Base-by-base conservation (phyloP, 176 grass and related monocot genomes). In the Phragmites australis region DNA sequence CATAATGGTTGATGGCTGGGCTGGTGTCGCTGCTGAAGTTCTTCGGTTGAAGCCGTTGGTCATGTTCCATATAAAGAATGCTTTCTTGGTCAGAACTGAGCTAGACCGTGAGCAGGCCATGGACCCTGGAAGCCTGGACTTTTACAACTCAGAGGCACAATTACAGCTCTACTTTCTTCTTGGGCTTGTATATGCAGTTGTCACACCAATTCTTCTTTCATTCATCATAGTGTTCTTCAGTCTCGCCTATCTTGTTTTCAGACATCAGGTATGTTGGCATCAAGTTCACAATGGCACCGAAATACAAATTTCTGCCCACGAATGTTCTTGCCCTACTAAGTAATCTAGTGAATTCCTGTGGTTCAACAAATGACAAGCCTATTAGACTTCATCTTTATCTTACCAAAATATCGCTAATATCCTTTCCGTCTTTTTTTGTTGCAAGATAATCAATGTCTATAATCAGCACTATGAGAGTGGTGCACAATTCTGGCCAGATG, bases 1-100 rank as follows among this genome's bases (percentile, higher is more conserved):
- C 21, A 85, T 98, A 79, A 98, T 94, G 96, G 90, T 98, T 81
- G 96, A 98, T 71, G 92, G 96, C 16, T 98, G 96, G 96, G 88
- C 96, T 15, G 86, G 96, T 83, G 59, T 98, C 70, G 92, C 96
- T 31, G 92, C 92, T 61, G 92, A 93, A 78, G 93, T 98, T 81
- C 77, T 98, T 83, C 78, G 96, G 85, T 82, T 98, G 57, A 98
- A 98, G 82, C 39, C 92, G 17, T 65, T 98, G 43, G 62, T 94
- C 25, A 34, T 98, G 65, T 98, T 93, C 75, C 92, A 98, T 87
- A 68, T 98, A 72, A 94, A 95, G 79, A 94, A 98, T 48, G 27
- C 92, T 79, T 98, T 98, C 76, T 77, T 98, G 65, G 92, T 93
- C 21, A 98, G 93, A 80, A 98, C 96, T 8, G 92, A 98, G 30